Conservation (phyloP, 495 filamentous ascomycete species). For the Clohesyomyces aquaticus region DNA sequence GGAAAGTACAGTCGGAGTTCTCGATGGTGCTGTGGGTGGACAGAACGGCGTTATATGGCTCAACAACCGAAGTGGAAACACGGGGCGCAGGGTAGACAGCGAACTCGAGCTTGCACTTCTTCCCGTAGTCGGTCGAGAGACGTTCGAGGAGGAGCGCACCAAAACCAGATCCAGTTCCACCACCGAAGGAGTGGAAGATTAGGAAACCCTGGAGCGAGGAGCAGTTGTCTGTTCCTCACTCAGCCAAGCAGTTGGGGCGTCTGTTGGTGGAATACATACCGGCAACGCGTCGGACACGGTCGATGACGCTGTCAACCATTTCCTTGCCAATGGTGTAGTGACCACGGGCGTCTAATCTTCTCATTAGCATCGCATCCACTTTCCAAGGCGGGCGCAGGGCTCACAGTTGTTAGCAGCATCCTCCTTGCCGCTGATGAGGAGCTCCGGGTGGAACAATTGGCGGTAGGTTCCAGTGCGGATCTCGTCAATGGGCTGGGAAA, state of each 20-base stretch:
- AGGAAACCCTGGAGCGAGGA: constrained; percentile 87
- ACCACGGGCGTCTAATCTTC: constrained; percentile 71
- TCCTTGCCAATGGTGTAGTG: constrained; percentile 95
- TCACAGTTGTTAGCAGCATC: constrained; percentile 90
- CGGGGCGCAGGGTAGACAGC: constrained; percentile 85
- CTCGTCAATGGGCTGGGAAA: constrained; percentile 75
- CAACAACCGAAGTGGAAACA: constrained; percentile 84
- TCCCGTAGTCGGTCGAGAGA: constrained; percentile 85
- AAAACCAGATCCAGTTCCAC: constrained; percentile 89
- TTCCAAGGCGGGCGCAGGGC: neutral
- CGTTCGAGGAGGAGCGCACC: constrained; percentile 86
- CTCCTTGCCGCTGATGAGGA: constrained; percentile 87
- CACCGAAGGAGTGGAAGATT: constrained; percentile 93
- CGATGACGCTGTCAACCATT: constrained; percentile 79
- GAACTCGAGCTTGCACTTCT: constrained; percentile 95
- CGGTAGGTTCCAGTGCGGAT: constrained; percentile 83
- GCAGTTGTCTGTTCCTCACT: constrained; percentile 74
- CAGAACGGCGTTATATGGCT: constrained; percentile 91
- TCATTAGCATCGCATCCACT: constrained; percentile 21
- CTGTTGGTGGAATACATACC: constrained; percentile 53
- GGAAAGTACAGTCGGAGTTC: constrained; percentile 90
- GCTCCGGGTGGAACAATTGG: constrained; percentile 87
- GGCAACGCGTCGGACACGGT: constrained; percentile 81
- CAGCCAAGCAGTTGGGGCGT: neutral
- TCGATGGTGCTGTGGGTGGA: constrained; percentile 93